phyloP scores from a whole-genome alignment of 495 filamentous ascomycete species.

The Jackrogersella minutella region DNA sequence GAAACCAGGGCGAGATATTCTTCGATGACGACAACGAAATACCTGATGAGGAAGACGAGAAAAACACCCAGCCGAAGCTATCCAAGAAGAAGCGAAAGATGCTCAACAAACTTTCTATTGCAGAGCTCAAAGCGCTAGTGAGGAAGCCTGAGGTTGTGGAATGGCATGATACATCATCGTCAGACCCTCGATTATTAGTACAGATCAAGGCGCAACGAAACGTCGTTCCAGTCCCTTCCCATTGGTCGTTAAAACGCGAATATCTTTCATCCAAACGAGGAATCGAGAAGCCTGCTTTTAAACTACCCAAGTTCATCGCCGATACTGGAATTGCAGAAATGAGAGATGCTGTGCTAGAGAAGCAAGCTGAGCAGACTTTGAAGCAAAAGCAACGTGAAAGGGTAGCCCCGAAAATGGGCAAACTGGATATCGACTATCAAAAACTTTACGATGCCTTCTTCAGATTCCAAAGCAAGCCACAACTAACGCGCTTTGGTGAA shows the following conservation, averaged over 20 bases:
- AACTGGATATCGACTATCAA: constrained; percentile 96
- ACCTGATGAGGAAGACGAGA: constrained; percentile 83
- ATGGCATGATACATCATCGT: constrained; percentile 95
- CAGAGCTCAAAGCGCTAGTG: constrained; percentile 92
- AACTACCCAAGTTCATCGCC: constrained; percentile 94
- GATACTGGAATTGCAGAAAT: constrained; percentile 98
- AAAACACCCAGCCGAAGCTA: constrained; percentile 69
- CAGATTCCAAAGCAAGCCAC: constrained; percentile 93
- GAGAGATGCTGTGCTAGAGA: constrained; percentile 95
- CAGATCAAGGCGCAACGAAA: constrained; percentile 96
- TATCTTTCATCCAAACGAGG: constrained; percentile 96
- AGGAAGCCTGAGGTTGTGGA: constrained; percentile 93
- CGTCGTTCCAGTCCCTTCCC: constrained; percentile 89
- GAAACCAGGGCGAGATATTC: constrained; percentile 86
- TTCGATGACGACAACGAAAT: constrained; percentile 89
- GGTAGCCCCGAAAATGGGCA: constrained; percentile 96
- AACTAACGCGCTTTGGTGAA: constrained; percentile 92
- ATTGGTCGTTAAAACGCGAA: constrained; percentile 96
- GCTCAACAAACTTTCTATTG: constrained; percentile 89
- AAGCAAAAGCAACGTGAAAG: constrained; percentile 96
- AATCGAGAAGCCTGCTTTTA: constrained; percentile 92
- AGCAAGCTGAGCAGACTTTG: constrained; percentile 86
- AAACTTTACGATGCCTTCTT: constrained; percentile 99
- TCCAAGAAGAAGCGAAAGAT: constrained; percentile 95
- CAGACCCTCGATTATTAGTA: constrained; percentile 87